Base-by-base conservation (phyloP, 1,139 yeast species). In the Taphrina betulina region DNA sequence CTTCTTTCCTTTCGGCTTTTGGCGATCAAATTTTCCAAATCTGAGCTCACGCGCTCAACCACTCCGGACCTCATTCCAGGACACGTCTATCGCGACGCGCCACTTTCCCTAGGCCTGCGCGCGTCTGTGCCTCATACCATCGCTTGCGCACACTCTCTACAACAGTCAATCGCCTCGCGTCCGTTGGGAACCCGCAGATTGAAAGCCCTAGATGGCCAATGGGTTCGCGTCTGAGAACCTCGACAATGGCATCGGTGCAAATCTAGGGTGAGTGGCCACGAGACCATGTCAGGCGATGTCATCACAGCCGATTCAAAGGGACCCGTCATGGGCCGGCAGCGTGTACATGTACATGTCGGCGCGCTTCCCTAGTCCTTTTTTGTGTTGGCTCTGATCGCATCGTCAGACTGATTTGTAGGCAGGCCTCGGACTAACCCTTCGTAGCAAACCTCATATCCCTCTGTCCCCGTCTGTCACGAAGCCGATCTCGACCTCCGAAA, bases 151-250 rank as follows among this genome's bases (percentile, higher is more conserved):
- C 31, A 7, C 31, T 12, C 31, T 12, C 7, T 26, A 26, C 31
- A 12, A 7, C 31, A 12, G 31, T 26, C 31, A 12, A 7, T 26
- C 31, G 10, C 12, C 10, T 26, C 31, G 31, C n/a, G n/a, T n/a
- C n/a, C n/a, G n/a, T n/a, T n/a, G n/a, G n/a, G n/a, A n/a, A n/a
- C n/a, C n/a, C n/a, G n/a, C n/a, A n/a, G n/a, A n/a, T n/a, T n/a
- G n/a, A n/a, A n/a, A n/a, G n/a, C n/a, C n/a, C n/a, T n/a, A 8
- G 42, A 38, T 38, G 42, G 42, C 42, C 16, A 38, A 38, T 38
- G 42, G 42, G 2, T 17, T 38, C 42, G 29, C 19, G 10, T 38
- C 42, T 14, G 42, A 38, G 17, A 14, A 8, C 19, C 29, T 23
- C 17, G 42, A 38, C 12, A 38, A 38, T 8, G 42, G 42, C 42